Evolutionary conservation across 2,329 filamentous ascomycete genomes (phyloP), one percentile per base, ranked within the genome.

Genomic region (Colletotrichum melonis): DNA sequence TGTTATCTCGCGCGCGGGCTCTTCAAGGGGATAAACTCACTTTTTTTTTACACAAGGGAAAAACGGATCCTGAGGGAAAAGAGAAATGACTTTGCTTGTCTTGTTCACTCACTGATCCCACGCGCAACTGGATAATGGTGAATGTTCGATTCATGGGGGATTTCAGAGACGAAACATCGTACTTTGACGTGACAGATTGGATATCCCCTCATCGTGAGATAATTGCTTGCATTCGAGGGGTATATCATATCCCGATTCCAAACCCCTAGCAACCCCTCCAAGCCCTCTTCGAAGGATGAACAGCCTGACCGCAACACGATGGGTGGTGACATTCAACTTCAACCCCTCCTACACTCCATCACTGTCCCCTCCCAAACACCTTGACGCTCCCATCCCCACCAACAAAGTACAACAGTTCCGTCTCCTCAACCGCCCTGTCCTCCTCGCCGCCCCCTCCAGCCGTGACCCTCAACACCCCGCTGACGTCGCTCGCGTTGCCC

Each of bases 401-500:
- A 35, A 98, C 91, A 79, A 93, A 91, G 84, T 97, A 98, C 80
- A 98, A 79, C 79, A 93, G 89, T 83, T 98, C 96, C 74, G 87
- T 91, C 77, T 94, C 88, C 75, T 88, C 88, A 1, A 85, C 78
- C 26, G 74, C 77, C 35, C 65, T 75, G 55, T 76, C 78, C 28
- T 79, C 80, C 6, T 26, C 35, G 9, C 38, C 56, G 8, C 59
- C 28, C 19, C 82, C 84, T 4, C 92, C 92, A 57, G 88, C 86
- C 22, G 93, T 95, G 63, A 97, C 87, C 76, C 95, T 89, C 75
- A 98, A 79, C 56, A 98, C 95, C 3, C 96, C 96, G 83, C 94
- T 97, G 38, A 98, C 94, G 82, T 98, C 96, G 80, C 89, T 92
- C 75, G 96, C 95, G n/a, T 92, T 92, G 0, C 96, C 96, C 0